phyloP scores from a whole-genome alignment of 129 eudicot species.

The Oenanthe sinensis region DNA sequence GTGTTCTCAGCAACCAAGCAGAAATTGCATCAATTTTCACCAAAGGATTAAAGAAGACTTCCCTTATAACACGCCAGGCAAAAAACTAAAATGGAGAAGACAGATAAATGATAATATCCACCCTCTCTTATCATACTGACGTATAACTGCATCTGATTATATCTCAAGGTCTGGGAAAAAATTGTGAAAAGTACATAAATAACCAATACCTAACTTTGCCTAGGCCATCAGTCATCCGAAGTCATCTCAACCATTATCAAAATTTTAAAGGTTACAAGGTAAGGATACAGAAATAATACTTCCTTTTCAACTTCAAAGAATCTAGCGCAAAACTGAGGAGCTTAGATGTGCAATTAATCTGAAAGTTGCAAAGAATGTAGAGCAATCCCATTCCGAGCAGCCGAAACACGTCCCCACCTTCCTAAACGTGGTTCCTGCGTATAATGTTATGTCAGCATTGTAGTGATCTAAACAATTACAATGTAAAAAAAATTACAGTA shows the following conservation, averaged over 20 bases:
- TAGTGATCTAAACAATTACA: background rate
- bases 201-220: background rate
- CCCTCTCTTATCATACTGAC: background rate
- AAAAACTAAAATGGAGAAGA: background rate
- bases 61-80: background rate
- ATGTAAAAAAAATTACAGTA: background rate
- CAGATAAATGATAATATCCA: too few species aligned
- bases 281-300: background rate
- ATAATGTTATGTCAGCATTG: background rate
- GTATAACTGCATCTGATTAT: background rate
- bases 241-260: constrained; percentile 2
- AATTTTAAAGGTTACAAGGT: background rate
- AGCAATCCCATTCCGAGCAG: constrained; percentile 69
- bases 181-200: background rate
- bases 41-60: background rate
- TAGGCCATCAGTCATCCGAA: background rate
- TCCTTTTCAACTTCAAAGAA: background rate
- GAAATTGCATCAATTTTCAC: background rate
- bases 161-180: background rate
- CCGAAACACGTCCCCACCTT: constrained; percentile 75
- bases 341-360: constrained; percentile 6
- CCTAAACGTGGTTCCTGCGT: constrained; percentile 92
- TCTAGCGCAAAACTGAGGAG: constrained; percentile 8
- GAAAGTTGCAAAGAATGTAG: constrained; percentile 53
- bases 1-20: background rate